These are phyloP conservation scores for Rhododendron mucronatum DNA, from an alignment of 148 eudicot species.

Conservation along the genomic window DNA sequence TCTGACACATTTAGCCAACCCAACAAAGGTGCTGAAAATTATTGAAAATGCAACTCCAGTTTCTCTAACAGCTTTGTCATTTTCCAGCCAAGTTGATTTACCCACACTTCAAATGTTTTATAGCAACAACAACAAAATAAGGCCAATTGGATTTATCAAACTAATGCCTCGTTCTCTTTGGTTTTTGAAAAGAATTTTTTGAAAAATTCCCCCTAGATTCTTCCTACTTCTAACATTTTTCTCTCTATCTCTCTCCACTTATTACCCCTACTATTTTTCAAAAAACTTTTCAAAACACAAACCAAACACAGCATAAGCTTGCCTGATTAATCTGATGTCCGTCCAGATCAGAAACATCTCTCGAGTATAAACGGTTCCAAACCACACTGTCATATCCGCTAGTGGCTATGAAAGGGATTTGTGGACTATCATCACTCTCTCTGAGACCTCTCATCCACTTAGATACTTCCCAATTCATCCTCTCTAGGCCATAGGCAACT, in stretches of 20 bases:
- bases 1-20: neutral
- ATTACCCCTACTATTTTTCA: no score
- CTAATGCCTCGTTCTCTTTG: no score
- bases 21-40: neutral
- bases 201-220: no score
- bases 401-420: constrained; percentile 74
- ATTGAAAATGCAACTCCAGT: neutral
- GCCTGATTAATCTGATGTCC: constrained; percentile 67
- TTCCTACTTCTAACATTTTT: no score
- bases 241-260: no score
- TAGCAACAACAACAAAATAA: neutral
- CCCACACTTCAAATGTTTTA: neutral
- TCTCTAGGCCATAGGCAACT: constrained; percentile 89
- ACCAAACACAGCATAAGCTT: no score
- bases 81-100: neutral
- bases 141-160: neutral
- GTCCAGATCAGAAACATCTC: constrained; percentile 62
- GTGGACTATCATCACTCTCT: constrained; percentile 33
- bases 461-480: constrained; percentile 82
- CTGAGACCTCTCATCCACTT: constrained; percentile 71
- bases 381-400: constrained; percentile 96
- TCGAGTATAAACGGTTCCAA: constrained; percentile 93
- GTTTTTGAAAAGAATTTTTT: no score
- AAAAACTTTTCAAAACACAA: no score
- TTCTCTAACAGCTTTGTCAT: neutral